Percentiles rank a stretch among this genome's conserved stretches.
These are phyloP conservation scores for Pseudopithomyces chartarum DNA, from an alignment of 2,329 filamentous ascomycete species.

Conservation along the genomic window DNA sequence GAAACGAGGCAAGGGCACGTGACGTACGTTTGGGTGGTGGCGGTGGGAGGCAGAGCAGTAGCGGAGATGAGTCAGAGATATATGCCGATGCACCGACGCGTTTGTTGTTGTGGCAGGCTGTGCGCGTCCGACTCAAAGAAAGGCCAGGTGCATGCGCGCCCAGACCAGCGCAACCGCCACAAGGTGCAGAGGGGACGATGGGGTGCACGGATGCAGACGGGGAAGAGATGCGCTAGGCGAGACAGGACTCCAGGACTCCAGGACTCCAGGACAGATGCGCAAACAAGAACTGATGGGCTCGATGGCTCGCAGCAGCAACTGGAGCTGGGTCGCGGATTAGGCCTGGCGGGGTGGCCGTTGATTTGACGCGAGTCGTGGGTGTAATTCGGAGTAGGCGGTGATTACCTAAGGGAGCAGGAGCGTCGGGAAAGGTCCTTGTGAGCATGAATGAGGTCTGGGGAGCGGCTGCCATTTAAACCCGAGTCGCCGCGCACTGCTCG, in stretches of 20 bases:
- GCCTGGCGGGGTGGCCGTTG: conserved; percentile 18
- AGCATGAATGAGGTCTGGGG: conserved; percentile 22
- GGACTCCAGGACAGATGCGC: conserved; percentile 14
- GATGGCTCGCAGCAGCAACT: conserved; percentile 5
- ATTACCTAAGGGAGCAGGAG: conserved; percentile 36
- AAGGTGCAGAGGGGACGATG: conserved; percentile 6
- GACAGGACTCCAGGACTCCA: conserved; percentile 21
- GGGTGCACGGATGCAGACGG: conserved; percentile 21
- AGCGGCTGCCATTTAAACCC: conserved; percentile 27
- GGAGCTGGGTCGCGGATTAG: conserved; percentile 18
- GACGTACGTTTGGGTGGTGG: conserved; percentile 40
- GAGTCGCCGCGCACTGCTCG: conserved; percentile 19
- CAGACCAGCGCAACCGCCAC: conserved; percentile 1
- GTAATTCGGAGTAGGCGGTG: conserved; percentile 37
- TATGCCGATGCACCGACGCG: conserved; percentile 25
- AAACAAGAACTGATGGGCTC: conserved; percentile 9
- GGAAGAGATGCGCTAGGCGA: conserved; percentile 10
- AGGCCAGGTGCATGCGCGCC: conserved; percentile 27
- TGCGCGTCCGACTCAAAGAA: conserved; percentile 21
- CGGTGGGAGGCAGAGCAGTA: conserved; percentile 24
- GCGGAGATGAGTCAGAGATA: conserved; percentile 34
- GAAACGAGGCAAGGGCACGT: conserved; percentile 35
- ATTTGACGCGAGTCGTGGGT: conserved; percentile 25
- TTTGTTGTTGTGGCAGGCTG: conserved; percentile 25
- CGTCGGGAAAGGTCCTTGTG: conserved; percentile 26